Evolutionary conservation across 306 rosid genomes (phyloP).

Genomic region (Pyrus communis): DNA sequence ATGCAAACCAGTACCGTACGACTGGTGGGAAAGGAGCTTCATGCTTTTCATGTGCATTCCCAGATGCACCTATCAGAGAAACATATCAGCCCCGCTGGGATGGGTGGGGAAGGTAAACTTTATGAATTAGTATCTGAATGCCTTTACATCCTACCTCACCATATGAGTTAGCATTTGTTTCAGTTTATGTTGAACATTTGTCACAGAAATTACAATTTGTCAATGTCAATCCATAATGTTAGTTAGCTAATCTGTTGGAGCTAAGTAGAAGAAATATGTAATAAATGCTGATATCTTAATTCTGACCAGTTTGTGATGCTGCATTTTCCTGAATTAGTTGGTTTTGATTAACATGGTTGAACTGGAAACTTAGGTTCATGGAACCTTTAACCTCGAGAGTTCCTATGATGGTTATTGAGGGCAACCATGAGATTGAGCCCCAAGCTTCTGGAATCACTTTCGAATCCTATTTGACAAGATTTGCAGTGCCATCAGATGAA

Average conservation of each 20-base stretch:
- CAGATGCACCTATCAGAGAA: slow-evolving; percentile 84
- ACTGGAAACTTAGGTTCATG: slow-evolving; percentile 60
- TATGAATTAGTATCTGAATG: not conserved
- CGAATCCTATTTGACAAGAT: slow-evolving; percentile 62
- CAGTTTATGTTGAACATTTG: too few species aligned
- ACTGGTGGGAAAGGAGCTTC: slow-evolving; percentile 91
- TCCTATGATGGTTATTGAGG: slow-evolving; percentile 91
- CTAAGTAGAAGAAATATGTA: too few species aligned
- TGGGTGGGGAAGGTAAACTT: slow-evolving; percentile 88
- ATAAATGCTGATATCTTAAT: not conserved
- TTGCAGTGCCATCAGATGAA: slow-evolving; percentile 70
- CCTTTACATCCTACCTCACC: not conserved
- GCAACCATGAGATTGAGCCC: slow-evolving; percentile 97
- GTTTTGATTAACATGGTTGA: not conserved
- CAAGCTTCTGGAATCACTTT: slow-evolving; percentile 67
- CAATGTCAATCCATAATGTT: not conserved
- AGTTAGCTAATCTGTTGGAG: too few species aligned
- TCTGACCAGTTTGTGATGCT: not conserved
- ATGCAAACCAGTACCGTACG: slow-evolving; percentile 80
- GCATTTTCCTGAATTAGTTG: not conserved
- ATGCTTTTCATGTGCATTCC: slow-evolving; percentile 76
- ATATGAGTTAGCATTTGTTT: too few species aligned
- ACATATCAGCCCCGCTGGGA: slow-evolving; percentile 97
- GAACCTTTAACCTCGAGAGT: slow-evolving; percentile 63
- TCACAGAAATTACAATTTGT: not conserved